Percentiles rank a stretch among this genome's conserved stretches.
These are phyloP conservation scores for Exophiala aquamarina DNA, from an alignment of 2,329 filamentous ascomycete species.

Conservation along the genomic window DNA sequence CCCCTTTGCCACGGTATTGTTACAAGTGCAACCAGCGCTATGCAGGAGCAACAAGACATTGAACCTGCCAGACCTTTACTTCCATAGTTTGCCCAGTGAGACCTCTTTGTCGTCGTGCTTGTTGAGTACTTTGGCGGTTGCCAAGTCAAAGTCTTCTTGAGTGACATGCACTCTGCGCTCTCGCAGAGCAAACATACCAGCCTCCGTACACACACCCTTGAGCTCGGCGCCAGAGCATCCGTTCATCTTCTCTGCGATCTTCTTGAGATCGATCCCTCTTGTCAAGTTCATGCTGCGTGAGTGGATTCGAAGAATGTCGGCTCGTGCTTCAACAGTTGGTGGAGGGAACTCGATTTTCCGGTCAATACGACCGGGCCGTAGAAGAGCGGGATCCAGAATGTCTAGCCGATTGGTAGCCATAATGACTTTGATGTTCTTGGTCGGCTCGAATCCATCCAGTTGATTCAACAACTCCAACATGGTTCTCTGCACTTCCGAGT, in stretches of 20 bases:
- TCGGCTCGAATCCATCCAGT: constrained; percentile 96
- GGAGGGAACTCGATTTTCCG: constrained; percentile 99
- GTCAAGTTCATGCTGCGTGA: constrained; percentile 98
- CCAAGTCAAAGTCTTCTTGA: constrained; percentile 97
- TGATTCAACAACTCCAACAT: constrained; percentile 99
- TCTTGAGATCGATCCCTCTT: constrained; percentile 92
- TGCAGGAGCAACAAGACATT: constrained; percentile 9
- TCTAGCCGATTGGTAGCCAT: constrained; percentile 99
- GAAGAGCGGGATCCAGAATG: constrained; percentile 89
- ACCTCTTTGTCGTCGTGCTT: constrained; percentile 99
- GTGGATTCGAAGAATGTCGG: constrained; percentile 97
- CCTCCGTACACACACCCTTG: constrained; percentile 98
- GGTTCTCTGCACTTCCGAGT: constrained; percentile 96
- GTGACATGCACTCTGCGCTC: constrained; percentile 97
- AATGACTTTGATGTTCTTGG: constrained; percentile 99
- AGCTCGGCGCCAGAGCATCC: constrained; percentile 96
- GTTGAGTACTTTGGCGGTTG: constrained; percentile 98
- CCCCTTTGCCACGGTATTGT: neutral
- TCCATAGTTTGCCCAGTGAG: constrained; percentile 83
- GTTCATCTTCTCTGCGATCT: constrained; percentile 99
- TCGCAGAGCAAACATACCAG: constrained; percentile 95
- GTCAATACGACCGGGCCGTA: constrained; percentile 96
- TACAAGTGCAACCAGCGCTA: constrained; percentile 7
- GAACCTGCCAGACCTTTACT: constrained; percentile 44
- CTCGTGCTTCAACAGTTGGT: constrained; percentile 91